A percentile compares a stretch with the other conserved stretches of the same genome.
Conservation (phyloP, 495 filamentous ascomycete species). For the Monascus purpureus region DNA sequence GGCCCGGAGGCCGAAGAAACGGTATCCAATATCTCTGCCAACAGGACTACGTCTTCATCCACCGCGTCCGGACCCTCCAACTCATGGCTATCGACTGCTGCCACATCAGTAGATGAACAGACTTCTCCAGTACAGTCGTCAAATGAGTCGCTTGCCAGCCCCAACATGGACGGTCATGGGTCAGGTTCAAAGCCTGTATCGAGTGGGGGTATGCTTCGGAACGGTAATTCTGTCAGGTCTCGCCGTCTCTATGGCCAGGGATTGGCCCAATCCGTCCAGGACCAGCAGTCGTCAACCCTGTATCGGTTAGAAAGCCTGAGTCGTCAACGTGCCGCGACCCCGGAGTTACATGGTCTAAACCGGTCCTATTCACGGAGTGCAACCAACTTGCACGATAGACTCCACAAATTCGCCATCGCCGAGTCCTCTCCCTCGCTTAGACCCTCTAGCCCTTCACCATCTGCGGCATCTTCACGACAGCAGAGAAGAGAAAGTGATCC, state of each 20-base stretch:
- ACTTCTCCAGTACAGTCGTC: conserved; percentile 37
- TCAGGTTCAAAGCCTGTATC: conserved; percentile 2
- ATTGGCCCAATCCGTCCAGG: conserved; percentile 63
- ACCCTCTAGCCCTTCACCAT: conserved; percentile 38
- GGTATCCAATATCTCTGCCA: conserved; percentile 48
- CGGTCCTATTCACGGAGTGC: conserved; percentile 39
- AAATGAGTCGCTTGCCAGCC: conserved; percentile 13
- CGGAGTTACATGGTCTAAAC: conserved; percentile 22
- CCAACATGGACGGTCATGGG: conserved; percentile 11
- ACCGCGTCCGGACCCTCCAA: conserved; percentile 57
- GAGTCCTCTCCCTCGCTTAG: conserved; percentile 23
- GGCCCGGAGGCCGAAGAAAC: conserved; percentile 40
- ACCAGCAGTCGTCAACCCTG: conserved; percentile 63
- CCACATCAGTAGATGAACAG: conserved; percentile 81
- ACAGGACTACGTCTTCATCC: conserved; percentile 77
- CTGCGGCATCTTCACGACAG: conserved; percentile 21
- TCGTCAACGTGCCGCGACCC: conserved; percentile 30
- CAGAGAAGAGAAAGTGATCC: conserved; percentile 8
- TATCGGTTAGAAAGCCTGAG: conserved; percentile 67
- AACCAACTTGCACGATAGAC: conserved; percentile 40
- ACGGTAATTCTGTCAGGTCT: conserved; percentile 45
- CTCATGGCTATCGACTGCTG: conserved; percentile 70
- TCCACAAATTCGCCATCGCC: conserved; percentile 34
- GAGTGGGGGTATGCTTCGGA: conserved; percentile 17
- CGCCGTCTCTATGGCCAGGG: conserved; percentile 78